A percentile compares a stretch with the other conserved stretches of the same genome.
These are phyloP conservation scores for Penicillium sp. DNA, from an alignment of 2,329 filamentous ascomycete genomes.

Conservation along the genomic window DNA sequence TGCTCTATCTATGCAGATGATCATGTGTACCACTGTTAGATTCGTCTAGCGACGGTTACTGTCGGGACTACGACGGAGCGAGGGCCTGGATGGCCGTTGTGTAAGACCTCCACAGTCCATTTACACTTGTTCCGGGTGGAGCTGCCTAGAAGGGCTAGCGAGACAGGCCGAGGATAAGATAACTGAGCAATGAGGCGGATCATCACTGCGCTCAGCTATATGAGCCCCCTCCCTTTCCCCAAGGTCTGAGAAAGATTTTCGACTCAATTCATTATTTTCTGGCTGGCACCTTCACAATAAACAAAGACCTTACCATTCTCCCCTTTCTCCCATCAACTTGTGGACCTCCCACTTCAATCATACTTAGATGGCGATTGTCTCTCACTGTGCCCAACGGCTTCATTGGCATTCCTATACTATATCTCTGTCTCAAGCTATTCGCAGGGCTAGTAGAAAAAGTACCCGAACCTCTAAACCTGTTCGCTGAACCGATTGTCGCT, in stretches of 20 bases:
- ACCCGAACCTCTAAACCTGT: slow-evolving; percentile 17
- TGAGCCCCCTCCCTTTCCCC: slow-evolving; percentile 13
- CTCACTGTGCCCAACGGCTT: slow-evolving; percentile 31
- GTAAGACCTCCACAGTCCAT: background rate
- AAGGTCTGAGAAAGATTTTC: slow-evolving; percentile 1
- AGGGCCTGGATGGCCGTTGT: background rate
- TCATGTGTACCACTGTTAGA: background rate
- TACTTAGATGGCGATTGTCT: slow-evolving; percentile 36
- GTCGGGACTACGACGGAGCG: background rate
- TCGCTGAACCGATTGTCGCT: slow-evolving; percentile 13
- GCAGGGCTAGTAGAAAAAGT: slow-evolving; percentile 33
- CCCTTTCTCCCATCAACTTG: slow-evolving; percentile 9
- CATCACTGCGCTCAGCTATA: slow-evolving; percentile 15
- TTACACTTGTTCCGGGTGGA: slow-evolving; percentile 19
- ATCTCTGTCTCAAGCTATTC: slow-evolving; percentile 33
- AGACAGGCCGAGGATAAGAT: slow-evolving; percentile 14
- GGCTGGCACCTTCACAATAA: slow-evolving; percentile 8
- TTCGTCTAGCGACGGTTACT: background rate
- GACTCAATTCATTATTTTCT: slow-evolving; percentile 1
- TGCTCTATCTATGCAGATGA: background rate
- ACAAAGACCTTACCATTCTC: slow-evolving; percentile 1
- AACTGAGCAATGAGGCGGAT: slow-evolving; percentile 9
- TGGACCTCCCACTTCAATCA: slow-evolving; percentile 20
- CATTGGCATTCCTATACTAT: slow-evolving; percentile 36
- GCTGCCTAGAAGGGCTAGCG: slow-evolving; percentile 25